Evolutionary conservation across 2,329 filamentous ascomycete species (phyloP).

Genomic region (Fusarium circinatum): DNA sequence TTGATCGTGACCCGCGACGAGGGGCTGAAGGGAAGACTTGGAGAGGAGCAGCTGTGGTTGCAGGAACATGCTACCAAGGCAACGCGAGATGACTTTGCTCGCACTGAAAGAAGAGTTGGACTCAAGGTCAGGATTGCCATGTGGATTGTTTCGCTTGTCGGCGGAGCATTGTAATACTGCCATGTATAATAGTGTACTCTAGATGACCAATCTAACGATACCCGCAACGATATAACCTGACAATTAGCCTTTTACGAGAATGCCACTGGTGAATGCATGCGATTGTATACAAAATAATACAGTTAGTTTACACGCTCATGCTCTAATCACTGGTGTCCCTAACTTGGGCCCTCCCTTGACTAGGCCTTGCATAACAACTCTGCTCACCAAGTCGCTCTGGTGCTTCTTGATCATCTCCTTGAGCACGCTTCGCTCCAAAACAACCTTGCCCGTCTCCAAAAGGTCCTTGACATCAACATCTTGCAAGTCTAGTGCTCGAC

Average conservation of each 20-base stretch:
- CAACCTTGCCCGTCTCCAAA: slow-evolving; percentile 82
- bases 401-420: slow-evolving; percentile 78
- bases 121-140: slow-evolving; percentile 88
- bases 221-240: background rate
- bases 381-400: slow-evolving; percentile 70
- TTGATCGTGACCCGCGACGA: slow-evolving; percentile 84
- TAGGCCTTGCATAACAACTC: slow-evolving; percentile 57
- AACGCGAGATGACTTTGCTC: slow-evolving; percentile 81
- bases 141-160: slow-evolving; percentile 90
- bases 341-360: slow-evolving; percentile 47
- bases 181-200: slow-evolving; percentile 33
- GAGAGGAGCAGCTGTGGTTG: slow-evolving; percentile 82
- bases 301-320: slow-evolving; percentile 42
- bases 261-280: background rate
- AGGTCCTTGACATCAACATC: slow-evolving; percentile 97
- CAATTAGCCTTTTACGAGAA: background rate
- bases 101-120: slow-evolving; percentile 83
- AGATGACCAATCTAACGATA: slow-evolving; percentile 20
- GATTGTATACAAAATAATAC: slow-evolving; percentile 46
- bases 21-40: slow-evolving; percentile 76
- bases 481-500: slow-evolving; percentile 73
- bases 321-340: slow-evolving; percentile 53
- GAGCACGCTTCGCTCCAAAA: slow-evolving; percentile 86
- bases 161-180: slow-evolving; percentile 77
- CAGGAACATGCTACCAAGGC: slow-evolving; percentile 77